Base-by-base conservation (phyloP, 208 protist genomes). In the Herpetomonas samuelpessoai region DNA sequence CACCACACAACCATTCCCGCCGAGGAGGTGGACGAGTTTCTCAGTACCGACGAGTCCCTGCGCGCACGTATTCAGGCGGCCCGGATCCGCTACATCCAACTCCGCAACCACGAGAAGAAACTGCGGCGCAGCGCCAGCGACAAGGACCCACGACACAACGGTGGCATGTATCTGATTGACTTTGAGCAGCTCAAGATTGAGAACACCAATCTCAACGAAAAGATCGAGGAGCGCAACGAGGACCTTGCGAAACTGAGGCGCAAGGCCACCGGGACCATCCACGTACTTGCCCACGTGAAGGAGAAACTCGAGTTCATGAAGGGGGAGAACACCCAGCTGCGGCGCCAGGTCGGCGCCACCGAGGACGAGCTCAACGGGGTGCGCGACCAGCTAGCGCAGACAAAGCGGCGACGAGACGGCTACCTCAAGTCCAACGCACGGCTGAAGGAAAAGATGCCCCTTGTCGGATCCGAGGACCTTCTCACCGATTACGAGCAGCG, bases 141-240 rank as follows among this genome's bases (percentile, higher is more conserved):
- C 3, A 68, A 95, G 49, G 79, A 87, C 3, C 83, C 96, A 39
- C 62, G 84, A 31, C 79, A 95, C 38, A 81, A 88, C 45, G 86
- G 96, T 27, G 91, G 88, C 54, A 95, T 99, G 71, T 97, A 98
- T 56, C 78, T 98, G 7, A 99, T 99, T 60, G 98, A 99, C 81
- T 99, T 98, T 81, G 98, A 99, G 76, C 98, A 99, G 82, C 83
- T 99, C 10, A 99, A 99, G 68, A 99, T 99, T 48, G 98, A 99
- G 66, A 99, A 99, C 71, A 97, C 97, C 12, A 98, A 97, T 50
- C 88, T 99, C 3, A 98, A 96, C 64, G 98, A 99, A 62, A 99
- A 99, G 73, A 98, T 99, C 62, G 97, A 99, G 66, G 98, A 99
- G 83, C 85, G 98, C 31, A 98, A 97, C 68, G 97, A 99, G 62